These are phyloP conservation scores for Phoenix dactylifera DNA, from an alignment of 176 grass and related monocot species.

Conservation along the genomic window DNA sequence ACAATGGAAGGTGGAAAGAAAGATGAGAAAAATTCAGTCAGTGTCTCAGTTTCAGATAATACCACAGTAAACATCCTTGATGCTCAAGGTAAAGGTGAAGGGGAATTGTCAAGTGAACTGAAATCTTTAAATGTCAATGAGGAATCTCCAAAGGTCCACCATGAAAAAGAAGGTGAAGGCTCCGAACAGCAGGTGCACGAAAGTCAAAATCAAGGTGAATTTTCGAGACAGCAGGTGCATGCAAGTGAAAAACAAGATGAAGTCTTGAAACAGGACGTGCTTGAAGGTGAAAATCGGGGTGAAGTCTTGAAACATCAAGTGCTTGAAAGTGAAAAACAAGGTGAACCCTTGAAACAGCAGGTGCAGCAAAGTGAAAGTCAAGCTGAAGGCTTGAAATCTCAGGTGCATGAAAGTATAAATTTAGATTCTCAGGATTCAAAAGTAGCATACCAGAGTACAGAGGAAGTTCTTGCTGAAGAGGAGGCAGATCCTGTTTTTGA, in stretches of 20 bases:
- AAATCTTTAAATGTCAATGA: conserved; percentile 33
- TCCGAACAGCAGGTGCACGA: too few species aligned
- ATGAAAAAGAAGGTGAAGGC: too few species aligned
- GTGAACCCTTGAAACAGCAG: not conserved
- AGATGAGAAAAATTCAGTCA: not conserved
- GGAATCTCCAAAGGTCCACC: conserved; percentile 12
- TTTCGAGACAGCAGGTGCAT: too few species aligned
- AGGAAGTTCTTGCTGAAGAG: conserved; percentile 58
- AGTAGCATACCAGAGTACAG: conserved; percentile 27
- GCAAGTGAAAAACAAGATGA: too few species aligned
- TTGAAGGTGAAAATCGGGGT: conserved; percentile 16
- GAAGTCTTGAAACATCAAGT: conserved; percentile 14
- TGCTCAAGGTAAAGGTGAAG: not conserved
- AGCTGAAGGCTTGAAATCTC: conserved; percentile 18
- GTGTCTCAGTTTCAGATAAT: not conserved
- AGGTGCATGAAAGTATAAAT: conserved; percentile 21
- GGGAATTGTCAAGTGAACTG: conserved; percentile 27
- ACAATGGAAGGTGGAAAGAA: not conserved
- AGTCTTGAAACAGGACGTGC: not conserved
- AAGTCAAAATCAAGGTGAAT: too few species aligned
- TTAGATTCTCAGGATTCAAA: conserved; percentile 22
- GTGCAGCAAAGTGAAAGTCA: too few species aligned
- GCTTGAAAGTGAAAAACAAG: not conserved
- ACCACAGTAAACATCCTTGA: not conserved
- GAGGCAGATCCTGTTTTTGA: conserved; percentile 78